These are phyloP conservation scores for Solanum paucissectum DNA, from an alignment of 257 asterid species.

Conservation along the genomic window DNA sequence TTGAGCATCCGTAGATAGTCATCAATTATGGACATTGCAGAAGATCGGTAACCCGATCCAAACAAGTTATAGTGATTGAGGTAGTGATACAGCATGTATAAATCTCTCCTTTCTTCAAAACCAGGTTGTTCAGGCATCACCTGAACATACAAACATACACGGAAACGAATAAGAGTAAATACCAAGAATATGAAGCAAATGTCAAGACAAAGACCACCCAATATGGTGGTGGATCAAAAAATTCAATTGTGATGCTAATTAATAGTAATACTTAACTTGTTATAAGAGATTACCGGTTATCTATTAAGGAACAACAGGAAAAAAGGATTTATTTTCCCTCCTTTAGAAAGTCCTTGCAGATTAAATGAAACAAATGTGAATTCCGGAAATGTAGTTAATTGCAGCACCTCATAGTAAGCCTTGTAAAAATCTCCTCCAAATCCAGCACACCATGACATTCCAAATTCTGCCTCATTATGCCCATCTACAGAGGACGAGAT, in stretches of 20 bases:
- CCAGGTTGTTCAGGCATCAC: slow-evolving; percentile 83
- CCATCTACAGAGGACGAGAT: slow-evolving; percentile 40
- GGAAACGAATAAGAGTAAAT: neutral
- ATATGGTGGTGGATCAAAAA: neutral
- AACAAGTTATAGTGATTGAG: slow-evolving; percentile 88
- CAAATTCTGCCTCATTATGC: slow-evolving; percentile 90
- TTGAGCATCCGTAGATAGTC: slow-evolving; percentile 53
- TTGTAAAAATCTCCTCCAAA: slow-evolving; percentile 72
- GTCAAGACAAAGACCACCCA: neutral
- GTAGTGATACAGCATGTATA: slow-evolving; percentile 81
- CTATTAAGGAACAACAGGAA: neutral
- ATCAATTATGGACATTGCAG: slow-evolving; percentile 77
- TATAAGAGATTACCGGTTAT: neutral
- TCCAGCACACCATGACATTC: slow-evolving; percentile 99
- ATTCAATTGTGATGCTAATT: neutral
- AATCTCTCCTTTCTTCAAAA: slow-evolving; percentile 62
- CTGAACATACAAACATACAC: slow-evolving; percentile 17
- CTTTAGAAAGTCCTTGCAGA: neutral
- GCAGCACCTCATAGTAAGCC: slow-evolving; percentile 74
- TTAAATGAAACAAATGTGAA: neutral
- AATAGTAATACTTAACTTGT: neutral
- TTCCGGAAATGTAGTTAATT: neutral
- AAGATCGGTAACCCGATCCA: slow-evolving; percentile 82
- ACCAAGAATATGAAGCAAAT: neutral
- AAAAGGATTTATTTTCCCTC: neutral